Conservation (phyloP, 192 early-diverging fungal genomes). For the Coemansia sp. region DNA sequence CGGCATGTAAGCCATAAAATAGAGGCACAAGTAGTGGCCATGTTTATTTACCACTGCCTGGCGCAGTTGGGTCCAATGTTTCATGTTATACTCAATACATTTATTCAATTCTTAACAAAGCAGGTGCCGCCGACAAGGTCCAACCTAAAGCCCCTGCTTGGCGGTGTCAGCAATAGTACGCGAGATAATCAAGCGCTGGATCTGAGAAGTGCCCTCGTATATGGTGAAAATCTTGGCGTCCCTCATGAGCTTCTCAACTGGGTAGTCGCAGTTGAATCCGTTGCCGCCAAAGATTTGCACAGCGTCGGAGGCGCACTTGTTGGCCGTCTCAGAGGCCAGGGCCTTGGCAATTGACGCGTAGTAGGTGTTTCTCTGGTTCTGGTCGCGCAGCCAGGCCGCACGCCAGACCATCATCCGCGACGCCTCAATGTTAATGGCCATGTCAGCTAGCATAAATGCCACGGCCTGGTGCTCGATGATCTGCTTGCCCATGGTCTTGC, state of each 20-base stretch:
- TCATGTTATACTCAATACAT: not conserved
- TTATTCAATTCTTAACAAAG: not conserved
- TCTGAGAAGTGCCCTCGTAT: constrained; percentile 96
- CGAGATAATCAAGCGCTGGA: constrained; percentile 92
- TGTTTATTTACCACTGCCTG: not conserved
- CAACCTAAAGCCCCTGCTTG: constrained; percentile 29
- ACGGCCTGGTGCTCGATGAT: constrained; percentile 92
- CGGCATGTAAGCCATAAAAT: constrained; percentile 3
- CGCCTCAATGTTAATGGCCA: constrained; percentile 94
- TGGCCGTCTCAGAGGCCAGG: constrained; percentile 80
- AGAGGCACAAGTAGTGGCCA: not conserved
- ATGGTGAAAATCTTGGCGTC: constrained; percentile 96
- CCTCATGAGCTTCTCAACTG: constrained; percentile 95
- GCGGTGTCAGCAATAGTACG: constrained; percentile 73
- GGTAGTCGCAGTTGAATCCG: constrained; percentile 87
- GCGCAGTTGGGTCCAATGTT: not conserved
- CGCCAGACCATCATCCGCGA: constrained; percentile 88
- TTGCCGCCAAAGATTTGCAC: constrained; percentile 97
- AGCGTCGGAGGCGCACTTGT: constrained; percentile 83
- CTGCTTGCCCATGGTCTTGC: constrained; percentile 94
- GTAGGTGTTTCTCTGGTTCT: constrained; percentile 88
- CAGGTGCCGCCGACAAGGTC: not conserved
- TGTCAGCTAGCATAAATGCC: constrained; percentile 94
- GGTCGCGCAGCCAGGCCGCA: constrained; percentile 83
- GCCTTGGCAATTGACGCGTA: constrained; percentile 95